Evolutionary conservation across 805 yeast species (phyloP), one percentile per base, ranked within the genome.

Genomic region (Metschnikowia drakensbergensis): DNA sequence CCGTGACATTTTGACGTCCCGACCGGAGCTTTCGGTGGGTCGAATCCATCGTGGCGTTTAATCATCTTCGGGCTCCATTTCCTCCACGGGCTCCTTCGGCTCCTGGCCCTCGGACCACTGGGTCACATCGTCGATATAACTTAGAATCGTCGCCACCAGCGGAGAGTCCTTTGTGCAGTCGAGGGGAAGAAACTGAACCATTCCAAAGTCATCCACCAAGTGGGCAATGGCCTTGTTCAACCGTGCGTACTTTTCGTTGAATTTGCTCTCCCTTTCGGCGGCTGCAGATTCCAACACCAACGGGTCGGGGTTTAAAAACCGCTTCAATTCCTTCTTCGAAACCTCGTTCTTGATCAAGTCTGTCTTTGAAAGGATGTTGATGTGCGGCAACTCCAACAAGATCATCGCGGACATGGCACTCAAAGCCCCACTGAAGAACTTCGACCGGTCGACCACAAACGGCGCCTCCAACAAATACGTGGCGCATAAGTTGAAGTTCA

Each of bases 351-450:
- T 87, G 41, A 94, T 80, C 61, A 92, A 75, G 63, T 94, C 99
- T 45, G 88, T 69, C 62, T 94, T 94, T 48, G 96, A 86, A 41
- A 94, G 72, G 17, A 94, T 81, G 63, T 94, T 94, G 49, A 94
- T 83, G 64, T 94, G 99, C 11, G 99, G 99, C 37, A 92, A 76
- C 65, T 94, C 99, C 45, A 94, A 74, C 50, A 94, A 74, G 28
- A 94, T 88, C 99, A 94, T 94, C 1, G 99, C 96, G 23, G 96
- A 85, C 99, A 94, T 94, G 22, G 99, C 99, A 63, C 91, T 82
- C 50, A 94, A 73, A 0, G 96, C 95, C 3, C 99, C 99, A 47
- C 96, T 85, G 65, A 94, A 94, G 67, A 90, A 94, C 68, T 95
- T 95, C 8, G 96, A 80, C 39, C 82, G 78, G 65, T 94, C 99